A percentile compares a stretch with the other conserved stretches of the same genome.
Conservation (phyloP, 805 yeast species). For the Cyberlindnera xylosilytica region DNA sequence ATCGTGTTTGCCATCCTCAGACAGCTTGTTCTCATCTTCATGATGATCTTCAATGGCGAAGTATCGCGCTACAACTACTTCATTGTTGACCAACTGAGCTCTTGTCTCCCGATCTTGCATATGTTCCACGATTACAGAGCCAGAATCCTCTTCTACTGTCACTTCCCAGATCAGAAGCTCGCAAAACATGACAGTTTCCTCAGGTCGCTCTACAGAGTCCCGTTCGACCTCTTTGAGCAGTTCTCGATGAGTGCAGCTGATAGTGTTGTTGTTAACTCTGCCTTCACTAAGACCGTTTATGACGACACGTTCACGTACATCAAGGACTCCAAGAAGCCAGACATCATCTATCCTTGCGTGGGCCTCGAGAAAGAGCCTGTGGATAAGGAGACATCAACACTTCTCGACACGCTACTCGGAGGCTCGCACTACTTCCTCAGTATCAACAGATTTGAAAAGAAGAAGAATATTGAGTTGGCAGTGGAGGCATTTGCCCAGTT, state of each 20-base stretch:
- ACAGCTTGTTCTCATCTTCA: conserved; percentile 63
- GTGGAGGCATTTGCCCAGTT: conserved; percentile 58
- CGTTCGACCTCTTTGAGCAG: conserved; percentile 85
- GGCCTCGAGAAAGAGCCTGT: conserved; percentile 38
- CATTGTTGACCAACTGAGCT: conserved; percentile 84
- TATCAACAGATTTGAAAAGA: conserved; percentile 84
- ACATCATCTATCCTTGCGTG: conserved; percentile 61
- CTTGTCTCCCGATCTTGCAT: conserved; percentile 72
- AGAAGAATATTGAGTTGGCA: conserved; percentile 80
- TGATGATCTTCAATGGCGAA: conserved; percentile 45
- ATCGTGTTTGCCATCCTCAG: conserved; percentile 82
- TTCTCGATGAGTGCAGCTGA: conserved; percentile 76
- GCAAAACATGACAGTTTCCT: conserved; percentile 54
- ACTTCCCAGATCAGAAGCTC: conserved; percentile 87
- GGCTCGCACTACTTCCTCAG: conserved; percentile 52
- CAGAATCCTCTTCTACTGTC: conserved; percentile 83
- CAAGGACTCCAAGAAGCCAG: conserved; percentile 27
- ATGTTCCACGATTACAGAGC: conserved; percentile 38
- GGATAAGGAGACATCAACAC: conserved; percentile 13
- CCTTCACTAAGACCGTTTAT: conserved; percentile 74
- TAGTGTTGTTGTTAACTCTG: conserved; percentile 79
- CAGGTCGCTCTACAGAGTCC: conserved; percentile 67
- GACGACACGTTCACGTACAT: conserved; percentile 53
- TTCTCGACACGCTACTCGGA: conserved; percentile 20
- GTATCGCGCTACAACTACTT: conserved; percentile 60